phyloP scores from a whole-genome alignment of 805 yeast species.

The Debaryomyces hansenii region DNA sequence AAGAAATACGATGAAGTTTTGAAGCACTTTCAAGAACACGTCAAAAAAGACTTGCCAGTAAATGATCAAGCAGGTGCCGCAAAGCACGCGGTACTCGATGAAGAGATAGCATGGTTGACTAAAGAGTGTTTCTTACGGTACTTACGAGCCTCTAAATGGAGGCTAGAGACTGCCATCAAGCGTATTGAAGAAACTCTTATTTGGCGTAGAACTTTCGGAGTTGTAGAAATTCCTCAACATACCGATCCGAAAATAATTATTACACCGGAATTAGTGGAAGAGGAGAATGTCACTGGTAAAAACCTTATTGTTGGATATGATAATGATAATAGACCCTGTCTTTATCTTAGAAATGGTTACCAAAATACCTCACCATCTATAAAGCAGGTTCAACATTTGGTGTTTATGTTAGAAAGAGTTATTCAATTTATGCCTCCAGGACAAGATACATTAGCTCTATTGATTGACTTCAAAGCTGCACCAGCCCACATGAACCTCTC shows the following conservation, averaged over 20 bases:
- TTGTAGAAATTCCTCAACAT: slow-evolving; percentile 27
- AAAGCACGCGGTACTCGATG: slow-evolving; percentile 25
- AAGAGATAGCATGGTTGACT: slow-evolving; percentile 47
- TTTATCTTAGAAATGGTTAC: slow-evolving; percentile 52
- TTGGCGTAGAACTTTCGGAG: slow-evolving; percentile 59
- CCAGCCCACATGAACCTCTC: slow-evolving; percentile 36
- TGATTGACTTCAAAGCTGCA: slow-evolving; percentile 55
- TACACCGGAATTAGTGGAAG: slow-evolving; percentile 43
- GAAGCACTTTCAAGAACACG: slow-evolving; percentile 26
- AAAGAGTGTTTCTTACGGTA: slow-evolving; percentile 54
- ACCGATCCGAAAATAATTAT: slow-evolving; percentile 29
- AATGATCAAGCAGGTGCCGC: slow-evolving; percentile 23
- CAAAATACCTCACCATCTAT: slow-evolving; percentile 54
- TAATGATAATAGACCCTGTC: slow-evolving; percentile 51
- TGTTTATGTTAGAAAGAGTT: slow-evolving; percentile 56
- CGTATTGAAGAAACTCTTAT: slow-evolving; percentile 47
- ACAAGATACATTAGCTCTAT: slow-evolving; percentile 53
- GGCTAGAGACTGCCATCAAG: slow-evolving; percentile 41
- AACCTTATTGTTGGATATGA: slow-evolving; percentile 56
- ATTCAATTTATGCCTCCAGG: slow-evolving; percentile 58
- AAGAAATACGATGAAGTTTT: slow-evolving; percentile 30
- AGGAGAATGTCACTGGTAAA: slow-evolving; percentile 55
- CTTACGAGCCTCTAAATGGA: slow-evolving; percentile 54
- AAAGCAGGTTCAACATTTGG: slow-evolving; percentile 56
- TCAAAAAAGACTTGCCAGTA: slow-evolving; percentile 27